These are phyloP conservation scores for Zygosaccharomyces sapae DNA, from an alignment of 1,139 yeast species.

Conservation along the genomic window DNA sequence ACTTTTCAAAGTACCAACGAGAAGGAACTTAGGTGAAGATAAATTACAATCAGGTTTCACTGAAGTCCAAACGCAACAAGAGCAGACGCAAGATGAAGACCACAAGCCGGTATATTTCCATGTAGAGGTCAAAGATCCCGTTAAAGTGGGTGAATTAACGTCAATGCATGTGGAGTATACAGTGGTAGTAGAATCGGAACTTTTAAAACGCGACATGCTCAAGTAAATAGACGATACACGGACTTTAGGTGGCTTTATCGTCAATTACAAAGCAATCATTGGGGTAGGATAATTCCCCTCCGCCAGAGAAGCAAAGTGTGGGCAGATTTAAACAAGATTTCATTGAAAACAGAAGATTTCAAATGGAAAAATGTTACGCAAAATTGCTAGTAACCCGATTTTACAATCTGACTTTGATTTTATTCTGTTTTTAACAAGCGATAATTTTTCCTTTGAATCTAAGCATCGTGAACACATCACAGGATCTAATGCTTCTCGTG, in stretches of 20 bases:
- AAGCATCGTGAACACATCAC: constrained; percentile 58
- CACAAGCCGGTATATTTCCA: constrained; percentile 40
- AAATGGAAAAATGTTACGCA: constrained; percentile 84
- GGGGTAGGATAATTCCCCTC: constrained; percentile 94
- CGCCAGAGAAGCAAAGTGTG: constrained; percentile 91
- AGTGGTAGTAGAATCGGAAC: constrained; percentile 53
- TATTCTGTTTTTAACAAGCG: constrained; percentile 69
- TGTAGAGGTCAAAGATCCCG: constrained; percentile 83
- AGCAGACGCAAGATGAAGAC: constrained; percentile 1
- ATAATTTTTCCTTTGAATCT: constrained; percentile 63
- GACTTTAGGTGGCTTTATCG: constrained; percentile 88
- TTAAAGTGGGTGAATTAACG: constrained; percentile 85
- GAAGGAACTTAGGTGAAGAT: constrained; percentile 7
- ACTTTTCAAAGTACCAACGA: constrained; percentile 22
- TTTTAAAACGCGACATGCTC: constrained; percentile 39
- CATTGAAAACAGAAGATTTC: constrained; percentile 77
- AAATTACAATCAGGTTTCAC: neutral
- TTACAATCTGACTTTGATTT: constrained; percentile 74
- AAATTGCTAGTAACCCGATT: constrained; percentile 53
- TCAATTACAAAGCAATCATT: constrained; percentile 79
- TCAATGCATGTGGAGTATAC: constrained; percentile 86
- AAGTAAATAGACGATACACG: constrained; percentile 71
- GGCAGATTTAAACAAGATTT: constrained; percentile 86
- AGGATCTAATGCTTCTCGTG: constrained; percentile 50
- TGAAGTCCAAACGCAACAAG: neutral